Base-by-base conservation (phyloP, 2,329 filamentous ascomycete genomes). In the Paramyrothecium sp. region DNA sequence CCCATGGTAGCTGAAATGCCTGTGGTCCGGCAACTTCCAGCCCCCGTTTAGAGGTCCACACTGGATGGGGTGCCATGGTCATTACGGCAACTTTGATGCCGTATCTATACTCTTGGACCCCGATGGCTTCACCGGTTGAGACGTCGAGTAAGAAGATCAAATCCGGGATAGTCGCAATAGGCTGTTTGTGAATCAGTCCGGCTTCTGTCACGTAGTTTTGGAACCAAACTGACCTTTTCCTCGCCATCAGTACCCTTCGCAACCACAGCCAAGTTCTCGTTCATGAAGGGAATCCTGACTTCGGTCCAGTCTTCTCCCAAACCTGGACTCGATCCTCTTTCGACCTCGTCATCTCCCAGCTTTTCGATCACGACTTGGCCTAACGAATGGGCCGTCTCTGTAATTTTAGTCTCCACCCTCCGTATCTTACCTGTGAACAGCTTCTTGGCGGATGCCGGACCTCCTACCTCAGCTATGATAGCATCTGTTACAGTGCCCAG, bases 51-150 rank as follows among this genome's bases (percentile, higher is more conserved):
- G 76, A 73, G 1, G 77, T 79, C 75, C 78, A 79, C 34, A 71
- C 72, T 48, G 79, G 74, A 51, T 73, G 75, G 2, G 78, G 75
- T 2, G 78, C 65, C 48, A 80, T 75, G 3, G 76, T 79, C 17
- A 83, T 61, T 1, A 83, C 79, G 20, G 77, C 73, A 17, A 83
- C 81, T 11, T 80, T 67, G 41, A 83, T 64, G 2, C 81, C 81
- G 57, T 83, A 84, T 12, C 80, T 67, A 59, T 84, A 86, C 62
- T 86, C 83, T 0, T 80, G 83, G 0, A 80, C 82, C 0, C 83
- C 83, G 7, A 86, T 72, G 0, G 81, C 82, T 60, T 83, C 77
- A 26, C 83, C 84, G 11, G 80, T 83, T 59, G 83, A 80, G 7
- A 80, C 77, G 56, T 85, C 83, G 17, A 86, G 76, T 10, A 86